Conservation (phyloP, 2,329 filamentous ascomycete species). For the Niveomyces coronatus region DNA sequence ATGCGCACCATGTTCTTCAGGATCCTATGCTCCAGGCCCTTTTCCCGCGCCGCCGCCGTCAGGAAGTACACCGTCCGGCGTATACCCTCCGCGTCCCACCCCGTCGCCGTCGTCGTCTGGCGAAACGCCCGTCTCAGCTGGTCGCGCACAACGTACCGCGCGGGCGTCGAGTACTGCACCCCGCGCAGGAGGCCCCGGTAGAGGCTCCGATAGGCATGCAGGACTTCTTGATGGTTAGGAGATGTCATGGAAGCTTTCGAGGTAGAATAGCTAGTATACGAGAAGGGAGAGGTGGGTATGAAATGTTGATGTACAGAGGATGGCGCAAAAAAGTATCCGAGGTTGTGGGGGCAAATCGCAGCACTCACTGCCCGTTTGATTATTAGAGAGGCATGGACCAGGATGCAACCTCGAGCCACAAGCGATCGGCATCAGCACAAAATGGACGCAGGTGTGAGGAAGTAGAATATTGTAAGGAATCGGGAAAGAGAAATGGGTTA, state of each 20-base stretch:
- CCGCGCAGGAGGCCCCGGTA: conserved; percentile 58
- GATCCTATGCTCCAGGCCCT: conserved; percentile 61
- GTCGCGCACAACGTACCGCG: conserved; percentile 51
- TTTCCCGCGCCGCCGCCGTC: conserved; percentile 49
- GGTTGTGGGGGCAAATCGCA: too few species aligned
- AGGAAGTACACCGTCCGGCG: conserved; percentile 62
- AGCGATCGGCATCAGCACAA: too few species aligned
- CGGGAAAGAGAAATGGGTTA: too few species aligned
- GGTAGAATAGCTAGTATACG: too few species aligned
- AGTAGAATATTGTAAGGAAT: too few species aligned
- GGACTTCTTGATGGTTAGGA: conserved; percentile 29
- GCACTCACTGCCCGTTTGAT: too few species aligned
- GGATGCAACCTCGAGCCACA: too few species aligned
- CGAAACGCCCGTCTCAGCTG: conserved; percentile 51
- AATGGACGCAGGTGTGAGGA: too few species aligned
- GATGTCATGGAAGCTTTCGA: background rate
- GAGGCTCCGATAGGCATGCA: conserved; percentile 59
- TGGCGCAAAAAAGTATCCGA: too few species aligned
- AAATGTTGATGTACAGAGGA: too few species aligned
- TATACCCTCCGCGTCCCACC: conserved; percentile 37
- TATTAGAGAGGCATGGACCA: too few species aligned
- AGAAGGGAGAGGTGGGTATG: too few species aligned
- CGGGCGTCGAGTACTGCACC: conserved; percentile 60
- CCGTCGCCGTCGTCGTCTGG: conserved; percentile 17
- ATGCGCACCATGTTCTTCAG: conserved; percentile 54